Base-by-base conservation (phyloP, 108 stramenopile genomes). In the Stephanodiscus minutulus region DNA sequence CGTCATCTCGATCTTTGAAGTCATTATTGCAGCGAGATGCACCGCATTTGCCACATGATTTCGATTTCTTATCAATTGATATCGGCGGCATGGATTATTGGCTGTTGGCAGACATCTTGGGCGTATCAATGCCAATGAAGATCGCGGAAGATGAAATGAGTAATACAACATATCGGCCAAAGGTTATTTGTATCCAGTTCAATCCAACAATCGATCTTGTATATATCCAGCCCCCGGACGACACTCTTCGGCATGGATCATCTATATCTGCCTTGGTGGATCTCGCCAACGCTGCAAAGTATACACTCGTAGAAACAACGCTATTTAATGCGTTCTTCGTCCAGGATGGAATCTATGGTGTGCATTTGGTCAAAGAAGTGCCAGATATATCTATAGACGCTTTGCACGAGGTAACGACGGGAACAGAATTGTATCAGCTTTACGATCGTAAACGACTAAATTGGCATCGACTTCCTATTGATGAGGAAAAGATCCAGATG, bases 61-160 rank as follows among this genome's bases (percentile, higher is more conserved):
- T 90, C 63, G 90, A 91, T 50, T 87, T 94, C 63, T 61, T 72
- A 5, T 33, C 31, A 33, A 33, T 33, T 33, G 93, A 91, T 72
- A 85, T 94, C 1, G 93, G 91, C 64, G 93, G 93, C 18, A 72
- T 81, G 12, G 93, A 94, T 62, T 94, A 91, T 75, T 91, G 90
- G 88, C 18, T 91, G 20, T 71, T 82, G 46, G 64, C 84, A 4
- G 31, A 33, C 31, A 33, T 5, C 31, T 5, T 33, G 5, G 31
- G 31, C 3, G 31, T 33, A 4, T 33, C 31, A 33, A 33, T 2
- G 2, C 31, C 2, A 33, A 33, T 33, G 31, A 33, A 24, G 44
- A 59, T 21, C 5, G 31, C 41, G 24, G 59, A 61, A 25, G 39
- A n/a, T 46, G 37, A 58, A 18, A 58, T 22, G 27, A 15, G 31